Percentiles rank a stretch among this genome's conserved stretches.
phyloP scores from a whole-genome alignment of 2,329 filamentous ascomycete species.

The Penicillium sp. region DNA sequence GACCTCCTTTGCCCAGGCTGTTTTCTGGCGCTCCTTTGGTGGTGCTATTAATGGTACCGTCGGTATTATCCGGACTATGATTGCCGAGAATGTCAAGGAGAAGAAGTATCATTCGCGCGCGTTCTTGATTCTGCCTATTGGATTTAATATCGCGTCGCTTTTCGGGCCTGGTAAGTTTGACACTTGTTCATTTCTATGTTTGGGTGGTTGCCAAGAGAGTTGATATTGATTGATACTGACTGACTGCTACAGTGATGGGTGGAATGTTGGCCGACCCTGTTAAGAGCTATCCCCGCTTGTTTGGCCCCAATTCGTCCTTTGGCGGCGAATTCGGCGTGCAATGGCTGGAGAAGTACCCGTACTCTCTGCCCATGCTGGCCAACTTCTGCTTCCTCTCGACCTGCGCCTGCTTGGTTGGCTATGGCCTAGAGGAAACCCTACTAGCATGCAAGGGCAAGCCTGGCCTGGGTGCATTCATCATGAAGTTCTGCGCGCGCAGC shows the following conservation, averaged over 20 bases:
- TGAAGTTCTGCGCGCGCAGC: slow-evolving; percentile 33
- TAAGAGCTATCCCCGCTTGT: slow-evolving; percentile 64
- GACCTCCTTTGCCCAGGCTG: slow-evolving; percentile 64
- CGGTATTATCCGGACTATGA: slow-evolving; percentile 73
- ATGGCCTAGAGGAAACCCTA: slow-evolving; percentile 69
- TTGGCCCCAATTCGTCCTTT: slow-evolving; percentile 63
- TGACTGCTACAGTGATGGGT: slow-evolving; percentile 57
- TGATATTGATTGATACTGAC: slow-evolving; percentile 10
- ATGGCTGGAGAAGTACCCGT: slow-evolving; percentile 68
- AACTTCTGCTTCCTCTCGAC: slow-evolving; percentile 63
- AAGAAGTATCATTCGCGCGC: slow-evolving; percentile 64
- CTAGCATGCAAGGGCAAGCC: slow-evolving; percentile 51
- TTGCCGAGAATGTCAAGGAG: slow-evolving; percentile 71
- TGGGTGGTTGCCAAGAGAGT: too few species aligned
- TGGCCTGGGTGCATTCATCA: slow-evolving; percentile 47
- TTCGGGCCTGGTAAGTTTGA: slow-evolving; percentile 47
- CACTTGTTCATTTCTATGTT: neutral
- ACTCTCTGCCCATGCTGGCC: slow-evolving; percentile 70
- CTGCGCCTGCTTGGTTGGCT: slow-evolving; percentile 60
- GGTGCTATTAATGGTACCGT: slow-evolving; percentile 74
- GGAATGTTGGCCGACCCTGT: slow-evolving; percentile 71
- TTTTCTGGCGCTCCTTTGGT: slow-evolving; percentile 69
- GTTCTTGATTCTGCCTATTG: slow-evolving; percentile 66
- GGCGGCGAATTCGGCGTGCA: slow-evolving; percentile 60
- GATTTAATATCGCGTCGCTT: slow-evolving; percentile 67